A percentile compares a stretch with the other conserved stretches of the same genome.
Conservation (phyloP, 2,329 filamentous ascomycete species). For the Exophiala viscosa region DNA sequence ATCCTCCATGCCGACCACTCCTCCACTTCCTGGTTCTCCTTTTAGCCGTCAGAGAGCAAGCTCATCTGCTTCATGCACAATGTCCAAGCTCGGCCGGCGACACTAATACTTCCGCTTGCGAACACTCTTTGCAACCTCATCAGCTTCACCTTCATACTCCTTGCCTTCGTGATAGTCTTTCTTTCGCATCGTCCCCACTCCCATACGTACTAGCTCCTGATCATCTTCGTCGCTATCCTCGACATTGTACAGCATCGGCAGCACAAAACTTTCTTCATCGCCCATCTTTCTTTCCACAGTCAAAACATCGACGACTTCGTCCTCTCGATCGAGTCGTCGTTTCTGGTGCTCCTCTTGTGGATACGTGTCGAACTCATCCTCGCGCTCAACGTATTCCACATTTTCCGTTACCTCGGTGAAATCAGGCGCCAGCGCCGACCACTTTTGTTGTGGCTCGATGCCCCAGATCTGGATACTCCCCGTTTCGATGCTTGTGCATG, state of each 20-base stretch:
- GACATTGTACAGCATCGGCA: constrained; percentile 90
- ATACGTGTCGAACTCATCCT: constrained; percentile 98
- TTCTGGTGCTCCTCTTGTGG: constrained; percentile 82
- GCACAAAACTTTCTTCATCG: constrained; percentile 65
- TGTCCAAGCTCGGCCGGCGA: not conserved
- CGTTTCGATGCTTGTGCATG: constrained; percentile 86
- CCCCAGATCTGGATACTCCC: constrained; percentile 96
- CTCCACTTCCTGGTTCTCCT: too few species aligned
- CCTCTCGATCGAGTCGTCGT: constrained; percentile 81
- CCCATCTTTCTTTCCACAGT: constrained; percentile 66
- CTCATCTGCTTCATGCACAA: not conserved
- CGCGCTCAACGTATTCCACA: constrained; percentile 88
- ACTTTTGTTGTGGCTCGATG: constrained; percentile 89
- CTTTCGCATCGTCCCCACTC: constrained; percentile 77
- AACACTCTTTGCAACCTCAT: constrained; percentile 27
- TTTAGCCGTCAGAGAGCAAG: too few species aligned
- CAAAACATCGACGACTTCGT: constrained; percentile 88
- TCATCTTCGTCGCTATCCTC: constrained; percentile 95
- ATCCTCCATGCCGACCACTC: too few species aligned
- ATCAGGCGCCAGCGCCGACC: constrained; percentile 94
- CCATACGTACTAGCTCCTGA: constrained; percentile 63
- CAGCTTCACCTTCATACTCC: constrained; percentile 61
- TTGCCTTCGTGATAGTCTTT: constrained; percentile 74
- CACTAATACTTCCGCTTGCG: constrained; percentile 16
- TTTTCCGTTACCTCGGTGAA: constrained; percentile 98